These are phyloP conservation scores for Epichloe hybrida DNA, from an alignment of 2,329 filamentous ascomycete genomes.

Conservation along the genomic window DNA sequence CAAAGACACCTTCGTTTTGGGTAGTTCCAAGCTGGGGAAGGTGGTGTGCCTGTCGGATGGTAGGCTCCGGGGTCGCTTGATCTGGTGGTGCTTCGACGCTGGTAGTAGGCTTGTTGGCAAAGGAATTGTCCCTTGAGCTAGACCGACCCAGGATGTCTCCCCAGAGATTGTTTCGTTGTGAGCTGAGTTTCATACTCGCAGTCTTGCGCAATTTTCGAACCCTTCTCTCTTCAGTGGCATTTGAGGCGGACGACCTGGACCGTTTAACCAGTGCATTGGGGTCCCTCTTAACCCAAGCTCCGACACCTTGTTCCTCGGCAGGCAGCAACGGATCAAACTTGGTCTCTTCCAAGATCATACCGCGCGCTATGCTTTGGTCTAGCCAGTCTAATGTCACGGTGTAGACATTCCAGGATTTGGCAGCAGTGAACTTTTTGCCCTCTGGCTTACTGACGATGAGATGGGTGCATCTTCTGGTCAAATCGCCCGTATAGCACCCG, in stretches of 20 bases:
- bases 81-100: conserved; percentile 3
- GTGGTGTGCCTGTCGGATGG: conserved; percentile 2
- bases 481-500: conserved; percentile 73
- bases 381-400: conserved; percentile 80
- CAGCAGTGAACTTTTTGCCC: conserved; percentile 83
- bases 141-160: conserved; percentile 60
- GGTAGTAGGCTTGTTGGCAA: conserved; percentile 12
- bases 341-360: conserved; percentile 83
- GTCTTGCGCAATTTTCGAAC: conserved; percentile 73
- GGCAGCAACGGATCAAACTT: conserved; percentile 68
- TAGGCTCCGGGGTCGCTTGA: conserved; percentile 5
- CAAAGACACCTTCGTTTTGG: conserved; percentile 31
- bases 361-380: conserved; percentile 64
- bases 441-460: conserved; percentile 66
- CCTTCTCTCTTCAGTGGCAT: conserved; percentile 36
- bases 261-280: conserved; percentile 43
- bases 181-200: conserved; percentile 69
- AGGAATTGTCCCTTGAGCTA: conserved; percentile 21
- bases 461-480: conserved; percentile 78
- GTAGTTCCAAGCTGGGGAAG: neutral
- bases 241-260: conserved; percentile 33
- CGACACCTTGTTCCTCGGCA: conserved; percentile 56
- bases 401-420: conserved; percentile 67
- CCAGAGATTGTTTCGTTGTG: conserved; percentile 78
- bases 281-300: conserved; percentile 52